A percentile compares a stretch with the other conserved stretches of the same genome.
Conservation (phyloP, 2,329 filamentous ascomycete genomes). For the Hymenoscyphus fructigenus region DNA sequence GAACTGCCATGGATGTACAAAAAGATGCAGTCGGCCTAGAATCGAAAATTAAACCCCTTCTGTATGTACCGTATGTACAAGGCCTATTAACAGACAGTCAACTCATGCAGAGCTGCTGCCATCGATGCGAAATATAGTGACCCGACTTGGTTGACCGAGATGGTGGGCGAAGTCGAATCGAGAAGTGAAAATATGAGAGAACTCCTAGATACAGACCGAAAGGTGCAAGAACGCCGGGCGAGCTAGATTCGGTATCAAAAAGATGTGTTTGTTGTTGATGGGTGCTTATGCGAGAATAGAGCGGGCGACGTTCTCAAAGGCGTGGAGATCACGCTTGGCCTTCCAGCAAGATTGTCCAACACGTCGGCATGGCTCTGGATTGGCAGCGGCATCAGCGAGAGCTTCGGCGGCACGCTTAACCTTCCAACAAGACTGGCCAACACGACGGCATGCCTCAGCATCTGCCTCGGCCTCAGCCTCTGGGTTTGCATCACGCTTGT, state of each 20-base stretch:
- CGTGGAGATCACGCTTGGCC: constrained; percentile 4
- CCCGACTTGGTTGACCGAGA: background rate
- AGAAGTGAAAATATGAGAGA: background rate
- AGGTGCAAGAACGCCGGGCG: background rate
- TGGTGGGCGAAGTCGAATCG: background rate
- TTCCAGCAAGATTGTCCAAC: background rate
- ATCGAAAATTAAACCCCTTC: background rate
- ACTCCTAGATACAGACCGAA: background rate
- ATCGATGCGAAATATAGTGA: background rate
- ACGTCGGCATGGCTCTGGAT: constrained; percentile 10
- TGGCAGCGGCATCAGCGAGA: constrained; percentile 19
- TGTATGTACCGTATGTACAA: background rate
- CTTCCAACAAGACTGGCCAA: constrained; percentile 4
- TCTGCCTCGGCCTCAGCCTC: constrained; percentile 12
- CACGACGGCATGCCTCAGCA: constrained; percentile 10
- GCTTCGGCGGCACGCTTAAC: constrained; percentile 8
- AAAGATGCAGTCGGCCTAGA: background rate
- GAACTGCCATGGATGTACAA: constrained; percentile 1
- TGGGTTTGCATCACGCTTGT: constrained; percentile 22
- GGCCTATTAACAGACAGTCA: background rate
- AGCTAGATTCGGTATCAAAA: background rate
- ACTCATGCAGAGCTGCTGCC: background rate
- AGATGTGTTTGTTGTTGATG: background rate
- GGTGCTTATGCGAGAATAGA: background rate
- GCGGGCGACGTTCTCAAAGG: constrained; percentile 7